Percentiles rank a stretch among this genome's conserved stretches.
These are phyloP conservation scores for Termitomyces sp. DNA, from an alignment of 768 basidiomycete genomes.

Conservation along the genomic window DNA sequence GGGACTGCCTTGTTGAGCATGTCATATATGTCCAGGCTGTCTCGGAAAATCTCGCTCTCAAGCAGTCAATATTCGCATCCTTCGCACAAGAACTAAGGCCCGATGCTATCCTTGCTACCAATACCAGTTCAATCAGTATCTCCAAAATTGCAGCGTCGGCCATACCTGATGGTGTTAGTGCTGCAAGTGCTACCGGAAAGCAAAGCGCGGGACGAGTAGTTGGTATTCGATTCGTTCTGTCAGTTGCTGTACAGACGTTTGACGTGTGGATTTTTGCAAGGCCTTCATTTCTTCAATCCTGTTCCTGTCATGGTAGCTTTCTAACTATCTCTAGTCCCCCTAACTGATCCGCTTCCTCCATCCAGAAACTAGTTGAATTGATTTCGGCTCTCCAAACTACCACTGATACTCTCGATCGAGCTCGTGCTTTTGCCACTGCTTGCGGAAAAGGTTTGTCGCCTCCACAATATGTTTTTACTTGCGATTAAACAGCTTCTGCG, in stretches of 20 bases:
- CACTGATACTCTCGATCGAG: constrained; percentile 63
- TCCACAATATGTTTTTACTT: not conserved
- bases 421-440: constrained; percentile 76
- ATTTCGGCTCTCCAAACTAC: constrained; percentile 93
- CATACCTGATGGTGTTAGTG: constrained; percentile 47
- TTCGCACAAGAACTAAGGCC: constrained; percentile 66
- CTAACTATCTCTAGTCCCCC: not conserved
- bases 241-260: not conserved
- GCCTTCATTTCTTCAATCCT: constrained; percentile 93
- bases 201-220: constrained; percentile 71
- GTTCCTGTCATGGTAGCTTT: constrained; percentile 87
- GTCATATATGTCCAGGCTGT: constrained; percentile 53
- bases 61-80: constrained; percentile 68
- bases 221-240: constrained; percentile 37
- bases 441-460: constrained; percentile 75
- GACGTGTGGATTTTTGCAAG: constrained; percentile 27
- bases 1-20: not conserved
- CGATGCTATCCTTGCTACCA: constrained; percentile 79
- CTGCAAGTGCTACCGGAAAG: constrained; percentile 60
- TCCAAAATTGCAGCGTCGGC: constrained; percentile 89
- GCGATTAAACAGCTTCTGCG: not conserved
- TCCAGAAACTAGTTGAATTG: constrained; percentile 88
- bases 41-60: constrained; percentile 76
- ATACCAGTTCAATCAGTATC: constrained; percentile 92
- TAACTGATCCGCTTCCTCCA: not conserved